phyloP scores from a whole-genome alignment of 1,284 basidiomycete genomes.

The Boletus albobrunnescens region DNA sequence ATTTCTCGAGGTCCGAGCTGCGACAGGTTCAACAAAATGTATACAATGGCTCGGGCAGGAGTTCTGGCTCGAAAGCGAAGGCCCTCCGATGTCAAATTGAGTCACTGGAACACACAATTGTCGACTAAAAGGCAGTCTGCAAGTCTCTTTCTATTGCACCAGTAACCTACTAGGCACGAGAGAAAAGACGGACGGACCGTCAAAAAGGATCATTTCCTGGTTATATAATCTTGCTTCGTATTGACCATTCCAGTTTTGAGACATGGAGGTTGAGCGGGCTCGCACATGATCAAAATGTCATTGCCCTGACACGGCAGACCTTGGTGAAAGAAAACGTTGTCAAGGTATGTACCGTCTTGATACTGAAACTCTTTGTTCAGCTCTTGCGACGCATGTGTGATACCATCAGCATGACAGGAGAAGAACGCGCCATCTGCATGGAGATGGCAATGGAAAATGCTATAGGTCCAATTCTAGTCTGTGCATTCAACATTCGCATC shows the following conservation, averaged over 20 bases:
- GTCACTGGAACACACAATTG: slow-evolving; percentile 11
- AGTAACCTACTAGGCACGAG: slow-evolving; percentile 3
- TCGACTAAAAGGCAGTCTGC: slow-evolving; percentile 6
- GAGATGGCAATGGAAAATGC: slow-evolving; percentile 38
- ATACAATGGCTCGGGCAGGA: neutral
- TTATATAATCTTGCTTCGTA: neutral
- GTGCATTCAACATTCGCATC: neutral
- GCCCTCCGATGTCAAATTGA: slow-evolving; percentile 6
- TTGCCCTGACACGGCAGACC: slow-evolving; percentile 4
- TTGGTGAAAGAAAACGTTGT: slow-evolving; percentile 10
- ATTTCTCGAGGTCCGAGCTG: slow-evolving; percentile 12
- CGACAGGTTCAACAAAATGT: slow-evolving; percentile 1
- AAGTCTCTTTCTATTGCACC: neutral
- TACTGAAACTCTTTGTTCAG: slow-evolving; percentile 25
- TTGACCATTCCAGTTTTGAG: slow-evolving; percentile 13
- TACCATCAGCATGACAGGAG: slow-evolving; percentile 39
- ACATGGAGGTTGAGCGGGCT: slow-evolving; percentile 14
- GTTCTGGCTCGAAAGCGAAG: neutral
- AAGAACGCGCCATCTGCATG: slow-evolving; percentile 45
- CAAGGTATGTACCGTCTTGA: slow-evolving; percentile 2
- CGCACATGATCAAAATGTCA: neutral
- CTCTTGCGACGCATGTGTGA: slow-evolving; percentile 42
- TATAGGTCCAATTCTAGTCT: slow-evolving; percentile 29
- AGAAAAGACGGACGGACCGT: slow-evolving; percentile 16
- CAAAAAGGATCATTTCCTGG: slow-evolving; percentile 9